phyloP scores from a whole-genome alignment of 371 early-diverging fungal species.

The Vairimorpha ceranae region DNA sequence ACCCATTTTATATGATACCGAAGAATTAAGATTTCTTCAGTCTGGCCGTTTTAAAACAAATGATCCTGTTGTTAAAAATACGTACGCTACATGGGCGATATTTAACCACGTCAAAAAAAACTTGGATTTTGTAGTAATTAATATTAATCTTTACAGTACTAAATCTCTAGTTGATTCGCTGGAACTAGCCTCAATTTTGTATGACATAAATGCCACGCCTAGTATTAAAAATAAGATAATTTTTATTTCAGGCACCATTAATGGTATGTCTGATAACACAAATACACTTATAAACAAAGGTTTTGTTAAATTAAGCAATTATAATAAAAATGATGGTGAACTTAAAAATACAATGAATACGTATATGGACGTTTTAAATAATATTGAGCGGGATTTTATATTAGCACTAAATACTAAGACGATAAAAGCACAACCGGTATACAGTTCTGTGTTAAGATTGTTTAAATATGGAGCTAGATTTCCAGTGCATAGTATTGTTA shows the following conservation, averaged over 20 bases:
- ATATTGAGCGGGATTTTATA: conserved; percentile 35
- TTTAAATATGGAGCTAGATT: conserved; percentile 6
- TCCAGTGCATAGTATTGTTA: background rate
- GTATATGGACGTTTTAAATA: conserved; percentile 15
- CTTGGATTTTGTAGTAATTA: conserved; percentile 32
- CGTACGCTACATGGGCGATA: conserved; percentile 33
- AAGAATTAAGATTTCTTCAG: background rate
- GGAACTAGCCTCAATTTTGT: conserved; percentile 21
- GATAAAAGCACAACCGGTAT: background rate
- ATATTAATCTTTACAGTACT: conserved; percentile 38
- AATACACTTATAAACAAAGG: conserved; percentile 11
- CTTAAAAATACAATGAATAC: conserved; percentile 30
- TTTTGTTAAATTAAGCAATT: conserved; percentile 24
- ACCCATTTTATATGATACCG: conserved; percentile 39
- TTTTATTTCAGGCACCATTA: conserved; percentile 36
- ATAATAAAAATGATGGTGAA: conserved; percentile 19
- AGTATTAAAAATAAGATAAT: conserved; percentile 18
- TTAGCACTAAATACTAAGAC: background rate
- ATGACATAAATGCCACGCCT: conserved; percentile 11
- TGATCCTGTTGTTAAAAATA: conserved; percentile 7
- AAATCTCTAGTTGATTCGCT: conserved; percentile 1
- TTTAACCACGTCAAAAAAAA: conserved; percentile 14
- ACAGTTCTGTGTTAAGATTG: conserved; percentile 1
- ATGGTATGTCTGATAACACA: conserved; percentile 3
- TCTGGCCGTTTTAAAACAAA: conserved; percentile 2